Evolutionary conservation across 169 alveolate species (phyloP), one percentile per base, ranked within the genome.

Genomic region (Plasmodium blacklocki): DNA sequence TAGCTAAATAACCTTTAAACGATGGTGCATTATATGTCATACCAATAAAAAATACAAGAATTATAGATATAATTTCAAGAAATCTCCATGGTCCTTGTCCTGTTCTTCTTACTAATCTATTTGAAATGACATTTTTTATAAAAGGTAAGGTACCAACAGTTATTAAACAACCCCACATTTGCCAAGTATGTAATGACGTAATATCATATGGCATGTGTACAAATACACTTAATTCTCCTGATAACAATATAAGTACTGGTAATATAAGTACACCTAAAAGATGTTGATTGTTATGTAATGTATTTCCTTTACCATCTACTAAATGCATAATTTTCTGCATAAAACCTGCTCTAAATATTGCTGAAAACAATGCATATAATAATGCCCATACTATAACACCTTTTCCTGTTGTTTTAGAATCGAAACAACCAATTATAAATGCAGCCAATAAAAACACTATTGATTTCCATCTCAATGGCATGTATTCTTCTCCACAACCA

Each of bases 81-180:
- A 94, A 94, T 58, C 98, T 93, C 98, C 98, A 97, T 67, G 98
- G 98, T 56, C 97, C 98, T 78, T 97, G 98, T n/a, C 98, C 98
- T 11, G 98, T 96, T 66, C 96, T 93, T 70, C 98, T 94, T 89
- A 97, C 97, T 6, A 97, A 93, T 32, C 98, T 94, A 88, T 97
- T 97, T 43, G 98, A 95, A 26, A 97, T 96, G 18, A 96, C 97
- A 93, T 97, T 97, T 93, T 97, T 97, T 66, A 96, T 85, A 88
- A 97, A 96, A 2, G 98, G 98, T 21, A 97, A 92, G 12, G 98
- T 95, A 15, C 98, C 98, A 49, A 95, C 98, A 11, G 98, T 94
- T 66, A 96, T 92, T 74, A 97, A 89, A 85, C 98, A 97, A 2
- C 98, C 98, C 97, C 98, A 96, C 50, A 94, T 93, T 73, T 94